Conservation (phyloP, 192 early-diverging fungal genomes). For the Mycoemilia scoparia region DNA sequence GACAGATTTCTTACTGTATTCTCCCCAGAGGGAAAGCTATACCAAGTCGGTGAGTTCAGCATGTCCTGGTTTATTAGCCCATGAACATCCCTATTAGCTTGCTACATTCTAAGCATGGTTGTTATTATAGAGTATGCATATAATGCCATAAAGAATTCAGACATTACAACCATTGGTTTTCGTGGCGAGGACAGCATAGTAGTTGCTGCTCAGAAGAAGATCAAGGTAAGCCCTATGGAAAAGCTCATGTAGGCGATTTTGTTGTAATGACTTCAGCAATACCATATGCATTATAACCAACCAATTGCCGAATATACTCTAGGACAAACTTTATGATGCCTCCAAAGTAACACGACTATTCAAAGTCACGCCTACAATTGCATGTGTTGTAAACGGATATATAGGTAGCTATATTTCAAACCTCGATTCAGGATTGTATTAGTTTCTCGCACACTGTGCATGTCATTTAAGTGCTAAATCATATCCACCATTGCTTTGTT, state of each 20-base stretch:
- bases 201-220: conserved; percentile 93
- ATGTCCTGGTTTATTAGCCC: background rate
- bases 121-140: conserved; percentile 84
- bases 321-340: conserved; percentile 89
- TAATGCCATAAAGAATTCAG: conserved; percentile 97
- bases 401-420: conserved; percentile 42
- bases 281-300: too few relatives aligned
- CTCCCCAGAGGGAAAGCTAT: conserved; percentile 96
- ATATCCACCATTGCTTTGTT: conserved; percentile 91
- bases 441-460: background rate
- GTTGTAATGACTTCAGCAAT: too few relatives aligned
- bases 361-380: conserved; percentile 77
- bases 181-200: conserved; percentile 90
- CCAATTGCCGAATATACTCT: too few relatives aligned
- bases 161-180: conserved; percentile 88
- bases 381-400: conserved; percentile 98
- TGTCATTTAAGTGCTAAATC: conserved; percentile 43
- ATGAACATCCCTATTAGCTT: background rate
- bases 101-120: background rate
- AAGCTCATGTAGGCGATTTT: conserved; percentile 3
- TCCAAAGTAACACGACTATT: conserved; percentile 86
- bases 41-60: conserved; percentile 82
- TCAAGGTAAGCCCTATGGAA: too few relatives aligned
- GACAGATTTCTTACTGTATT: conserved; percentile 99
- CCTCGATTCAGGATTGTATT: background rate